Conservation (phyloP, 768 basidiomycete species). For the Rhodotorula toruloides region DNA sequence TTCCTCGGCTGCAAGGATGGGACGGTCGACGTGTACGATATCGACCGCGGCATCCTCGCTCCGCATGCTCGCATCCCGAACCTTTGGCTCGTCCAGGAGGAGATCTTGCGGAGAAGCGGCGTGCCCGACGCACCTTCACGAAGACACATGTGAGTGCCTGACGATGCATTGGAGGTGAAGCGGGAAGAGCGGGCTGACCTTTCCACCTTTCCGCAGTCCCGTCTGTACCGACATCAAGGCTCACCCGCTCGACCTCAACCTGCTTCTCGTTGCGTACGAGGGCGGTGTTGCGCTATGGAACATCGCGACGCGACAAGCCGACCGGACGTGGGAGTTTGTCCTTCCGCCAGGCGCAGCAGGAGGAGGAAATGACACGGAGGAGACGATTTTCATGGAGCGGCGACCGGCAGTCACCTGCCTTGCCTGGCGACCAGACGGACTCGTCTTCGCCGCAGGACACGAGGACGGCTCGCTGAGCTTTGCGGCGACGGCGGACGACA, state of each 20-base stretch:
- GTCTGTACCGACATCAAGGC: slow-evolving; percentile 38
- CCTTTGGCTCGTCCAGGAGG: slow-evolving; percentile 68
- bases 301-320: slow-evolving; percentile 44
- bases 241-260: slow-evolving; percentile 41
- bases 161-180: neutral
- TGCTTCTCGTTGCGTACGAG: slow-evolving; percentile 43
- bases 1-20: slow-evolving; percentile 57
- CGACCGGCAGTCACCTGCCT: slow-evolving; percentile 65
- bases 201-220: slow-evolving; percentile 7
- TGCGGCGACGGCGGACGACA: slow-evolving; percentile 74
- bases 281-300: slow-evolving; percentile 50
- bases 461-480: slow-evolving; percentile 76
- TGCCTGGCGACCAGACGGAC: slow-evolving; percentile 63
- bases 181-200: neutral
- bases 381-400: slow-evolving; percentile 63
- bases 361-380: slow-evolving; percentile 59
- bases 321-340: slow-evolving; percentile 63
- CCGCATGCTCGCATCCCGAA: slow-evolving; percentile 63
- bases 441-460: slow-evolving; percentile 74
- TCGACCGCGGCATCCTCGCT: slow-evolving; percentile 64
- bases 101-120: slow-evolving; percentile 53
- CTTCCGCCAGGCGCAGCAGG: slow-evolving; percentile 78
- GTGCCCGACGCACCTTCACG: slow-evolving; percentile 43
- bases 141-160: slow-evolving; percentile 8
- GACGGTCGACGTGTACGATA: slow-evolving; percentile 68